phyloP scores from a whole-genome alignment of 192 early-diverging fungal species.

The Coemansia sp. region DNA sequence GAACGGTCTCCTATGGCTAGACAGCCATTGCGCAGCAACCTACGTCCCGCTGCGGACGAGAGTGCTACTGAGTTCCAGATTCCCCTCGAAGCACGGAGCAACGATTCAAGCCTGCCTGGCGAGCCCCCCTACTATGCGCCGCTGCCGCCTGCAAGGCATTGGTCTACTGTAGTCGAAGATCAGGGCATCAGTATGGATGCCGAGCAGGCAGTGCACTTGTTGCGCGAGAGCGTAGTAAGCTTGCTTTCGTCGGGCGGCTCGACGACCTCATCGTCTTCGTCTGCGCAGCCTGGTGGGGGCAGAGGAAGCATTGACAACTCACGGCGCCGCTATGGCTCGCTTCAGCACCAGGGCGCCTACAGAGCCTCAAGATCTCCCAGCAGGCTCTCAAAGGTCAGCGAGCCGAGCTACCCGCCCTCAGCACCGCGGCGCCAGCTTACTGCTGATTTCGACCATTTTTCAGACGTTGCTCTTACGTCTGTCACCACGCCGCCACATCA shows the following conservation, averaged over 20 bases:
- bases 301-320: not conserved
- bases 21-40: not conserved
- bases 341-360: not conserved
- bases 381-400: constrained; percentile 48
- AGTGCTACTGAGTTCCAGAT: constrained; percentile 16
- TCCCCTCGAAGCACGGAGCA: constrained; percentile 9
- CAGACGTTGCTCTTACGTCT: constrained; percentile 42
- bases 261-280: constrained; percentile 28
- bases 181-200: not conserved
- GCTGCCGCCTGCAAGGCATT: not conserved
- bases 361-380: constrained; percentile 39
- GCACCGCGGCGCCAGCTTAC: constrained; percentile 32
- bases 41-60: not conserved
- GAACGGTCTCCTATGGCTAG: not conserved
- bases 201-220: constrained; percentile 44
- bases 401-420: constrained; percentile 49
- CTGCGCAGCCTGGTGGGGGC: constrained; percentile 19
- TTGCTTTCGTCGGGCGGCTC: constrained; percentile 36
- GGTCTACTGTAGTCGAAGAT: not conserved
- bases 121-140: constrained; percentile 7
- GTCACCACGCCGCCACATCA: constrained; percentile 20
- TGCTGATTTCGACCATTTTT: constrained; percentile 42
- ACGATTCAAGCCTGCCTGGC: not conserved
- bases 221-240: constrained; percentile 50
- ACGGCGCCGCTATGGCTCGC: constrained; percentile 13